Evolutionary conservation across 2,329 filamentous ascomycete genomes (phyloP), one percentile per base, ranked within the genome.

Genomic region (Fusarium ramigenum): DNA sequence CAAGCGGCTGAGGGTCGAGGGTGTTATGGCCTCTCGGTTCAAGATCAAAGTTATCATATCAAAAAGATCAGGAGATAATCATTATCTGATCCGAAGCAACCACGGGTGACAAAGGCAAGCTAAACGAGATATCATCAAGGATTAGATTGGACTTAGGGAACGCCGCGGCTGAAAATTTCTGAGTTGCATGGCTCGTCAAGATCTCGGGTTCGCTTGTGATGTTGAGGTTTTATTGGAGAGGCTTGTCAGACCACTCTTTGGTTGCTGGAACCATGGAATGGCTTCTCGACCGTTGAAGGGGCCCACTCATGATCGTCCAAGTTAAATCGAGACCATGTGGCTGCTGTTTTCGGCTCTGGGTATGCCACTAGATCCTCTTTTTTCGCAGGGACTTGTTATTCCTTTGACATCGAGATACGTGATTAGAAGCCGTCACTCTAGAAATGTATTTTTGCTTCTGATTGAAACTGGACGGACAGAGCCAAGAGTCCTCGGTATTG

Each of bases 41-140:
- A 56, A 44, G 61, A 73, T 73, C 70, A 72, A 72, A n/a, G 60
- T 73, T 73, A 71, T 71, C 70, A 59, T 70, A 73, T 73, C 66
- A 60, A 50, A 46, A 67, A 73, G 70, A 73, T 73, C 61, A 73
- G 54, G 54, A 73, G 57, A 60, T 53, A 37, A 40, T 50, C 39
- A 62, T 70, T 64, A 70, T 67, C 66, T 62, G 61, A 66, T 70
- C 60, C 54, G 67, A 61, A 66, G 43, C 40, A 70, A 39, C 44
- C 30, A 44, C 32, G 18, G 46, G 54, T n/a, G 23, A 19, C 42
- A 43, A 36, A 39, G n/a, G 15, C 15, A 15, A 42, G 49, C 47
- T 53, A 40, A 43, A 37, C 49, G 39, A 66, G 25, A 57, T 23
- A 37, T 36, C 56, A 30, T 7, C 19, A 50, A 62, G 47, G 58